phyloP scores from a whole-genome alignment of 331 rosid species.

The Acacia pycnantha region DNA sequence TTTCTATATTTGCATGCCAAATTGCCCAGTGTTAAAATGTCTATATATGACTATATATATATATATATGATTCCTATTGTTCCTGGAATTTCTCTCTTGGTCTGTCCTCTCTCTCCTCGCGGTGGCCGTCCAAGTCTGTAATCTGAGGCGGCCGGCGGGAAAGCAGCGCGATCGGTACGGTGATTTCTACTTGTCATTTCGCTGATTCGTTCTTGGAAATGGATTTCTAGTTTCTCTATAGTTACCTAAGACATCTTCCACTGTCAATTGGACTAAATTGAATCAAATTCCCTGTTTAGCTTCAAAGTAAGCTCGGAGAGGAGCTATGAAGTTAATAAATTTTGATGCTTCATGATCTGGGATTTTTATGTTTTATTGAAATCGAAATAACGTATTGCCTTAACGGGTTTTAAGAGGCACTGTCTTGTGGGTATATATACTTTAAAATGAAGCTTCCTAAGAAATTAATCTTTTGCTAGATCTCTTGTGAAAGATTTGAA shows the following conservation, averaged over 20 bases:
- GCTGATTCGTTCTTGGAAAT: not conserved
- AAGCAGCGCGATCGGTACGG: slow-evolving; percentile 46
- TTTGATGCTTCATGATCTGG: not conserved
- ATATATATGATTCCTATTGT: not conserved
- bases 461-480: not conserved
- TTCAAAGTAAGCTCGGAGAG: slow-evolving; percentile 24
- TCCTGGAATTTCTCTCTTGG: not conserved
- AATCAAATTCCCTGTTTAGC: slow-evolving; percentile 19
- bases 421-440: not conserved
- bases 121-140: slow-evolving; percentile 17
- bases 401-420: not conserved
- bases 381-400: not conserved
- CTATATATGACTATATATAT: not conserved
- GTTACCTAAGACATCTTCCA: not conserved
- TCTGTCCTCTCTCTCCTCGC: not conserved
- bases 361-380: not conserved
- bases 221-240: not conserved
- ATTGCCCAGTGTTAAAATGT: not conserved
- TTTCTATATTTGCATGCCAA: not conserved
- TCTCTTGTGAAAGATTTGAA: not conserved
- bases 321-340: not conserved
- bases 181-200: slow-evolving; percentile 20
- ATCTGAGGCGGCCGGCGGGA: slow-evolving; percentile 48
- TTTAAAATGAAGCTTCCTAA: not conserved
- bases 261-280: slow-evolving; percentile 2